phyloP scores from a whole-genome alignment of 345 rosid genomes.

The Eucalyptus microcorys region DNA sequence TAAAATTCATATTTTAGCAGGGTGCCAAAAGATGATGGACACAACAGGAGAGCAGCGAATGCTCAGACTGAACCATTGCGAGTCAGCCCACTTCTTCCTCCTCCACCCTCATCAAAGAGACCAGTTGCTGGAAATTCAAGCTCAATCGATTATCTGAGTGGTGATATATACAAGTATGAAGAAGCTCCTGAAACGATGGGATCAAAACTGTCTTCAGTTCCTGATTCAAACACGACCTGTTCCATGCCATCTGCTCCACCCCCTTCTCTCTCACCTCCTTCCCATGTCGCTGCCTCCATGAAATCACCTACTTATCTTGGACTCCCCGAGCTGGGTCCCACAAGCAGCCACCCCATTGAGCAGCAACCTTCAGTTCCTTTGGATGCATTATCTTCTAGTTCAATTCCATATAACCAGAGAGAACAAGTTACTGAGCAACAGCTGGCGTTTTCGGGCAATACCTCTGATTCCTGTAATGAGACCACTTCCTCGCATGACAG shows the following conservation, averaged over 20 bases:
- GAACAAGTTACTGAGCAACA: slow-evolving; percentile 48
- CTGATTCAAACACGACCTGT: slow-evolving; percentile 12
- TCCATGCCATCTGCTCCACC: slow-evolving; percentile 21
- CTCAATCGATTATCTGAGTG: slow-evolving; percentile 76
- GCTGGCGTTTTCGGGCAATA: neutral
- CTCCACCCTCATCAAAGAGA: slow-evolving; percentile 75
- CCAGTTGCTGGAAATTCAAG: slow-evolving; percentile 40
- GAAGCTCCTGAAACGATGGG: slow-evolving; percentile 18
- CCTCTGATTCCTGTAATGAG: slow-evolving; percentile 30
- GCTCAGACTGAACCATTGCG: slow-evolving; percentile 13
- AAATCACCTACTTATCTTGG: slow-evolving; percentile 1
- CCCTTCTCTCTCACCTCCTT: neutral
- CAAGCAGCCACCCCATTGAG: slow-evolving; percentile 25
- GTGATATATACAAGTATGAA: slow-evolving; percentile 61
- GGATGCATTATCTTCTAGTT: slow-evolving; percentile 26
- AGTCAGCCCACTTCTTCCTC: slow-evolving; percentile 57
- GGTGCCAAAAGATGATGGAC: slow-evolving; percentile 52
- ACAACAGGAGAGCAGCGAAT: slow-evolving; percentile 21
- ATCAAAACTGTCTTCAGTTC: slow-evolving; percentile 8
- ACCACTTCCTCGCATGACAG: slow-evolving; percentile 44
- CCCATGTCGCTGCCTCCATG: neutral
- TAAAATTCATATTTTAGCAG: slow-evolving; percentile 12
- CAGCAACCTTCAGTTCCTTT: slow-evolving; percentile 45
- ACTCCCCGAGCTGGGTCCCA: neutral
- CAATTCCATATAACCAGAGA: slow-evolving; percentile 63